Evolutionary conservation across 2,329 filamentous ascomycete species (phyloP).

Genomic region (Fusarium illudens): DNA sequence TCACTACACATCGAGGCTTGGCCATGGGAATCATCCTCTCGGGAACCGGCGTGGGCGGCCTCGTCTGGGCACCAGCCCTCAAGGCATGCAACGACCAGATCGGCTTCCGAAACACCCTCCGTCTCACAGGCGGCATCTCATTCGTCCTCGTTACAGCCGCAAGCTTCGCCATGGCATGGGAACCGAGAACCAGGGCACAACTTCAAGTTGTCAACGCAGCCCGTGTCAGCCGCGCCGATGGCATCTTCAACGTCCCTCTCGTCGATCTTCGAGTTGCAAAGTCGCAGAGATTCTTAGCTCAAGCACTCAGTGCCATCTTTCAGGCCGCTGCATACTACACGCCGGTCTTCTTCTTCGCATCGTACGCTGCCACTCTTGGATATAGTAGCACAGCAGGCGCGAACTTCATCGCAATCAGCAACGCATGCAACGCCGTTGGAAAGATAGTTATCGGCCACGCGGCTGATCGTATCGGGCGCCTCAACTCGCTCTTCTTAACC

Average conservation of each 20-base stretch:
- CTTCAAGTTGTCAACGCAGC: neutral
- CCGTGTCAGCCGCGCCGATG: neutral
- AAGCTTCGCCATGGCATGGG: neutral
- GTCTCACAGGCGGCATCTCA: neutral
- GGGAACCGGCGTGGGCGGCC: neutral
- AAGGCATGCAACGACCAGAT: neutral
- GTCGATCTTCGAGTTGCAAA: neutral
- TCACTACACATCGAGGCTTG: neutral
- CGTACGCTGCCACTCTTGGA: slow-evolving; percentile 11
- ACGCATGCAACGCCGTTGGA: slow-evolving; percentile 15
- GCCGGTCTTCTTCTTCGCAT: neutral
- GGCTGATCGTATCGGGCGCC: neutral
- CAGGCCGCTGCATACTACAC: neutral
- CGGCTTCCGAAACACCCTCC: neutral
- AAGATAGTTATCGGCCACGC: neutral
- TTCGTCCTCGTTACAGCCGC: neutral
- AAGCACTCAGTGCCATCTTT: neutral
- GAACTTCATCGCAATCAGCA: slow-evolving; percentile 16
- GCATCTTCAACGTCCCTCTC: neutral
- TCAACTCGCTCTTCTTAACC: neutral
- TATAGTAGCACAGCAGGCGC: slow-evolving; percentile 6
- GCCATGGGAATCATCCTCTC: neutral
- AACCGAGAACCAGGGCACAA: neutral
- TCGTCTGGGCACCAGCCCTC: neutral
- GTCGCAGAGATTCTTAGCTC: neutral